Evolutionary conservation across 805 yeast genomes (phyloP).

Genomic region (Saccharomycopsis sp.): DNA sequence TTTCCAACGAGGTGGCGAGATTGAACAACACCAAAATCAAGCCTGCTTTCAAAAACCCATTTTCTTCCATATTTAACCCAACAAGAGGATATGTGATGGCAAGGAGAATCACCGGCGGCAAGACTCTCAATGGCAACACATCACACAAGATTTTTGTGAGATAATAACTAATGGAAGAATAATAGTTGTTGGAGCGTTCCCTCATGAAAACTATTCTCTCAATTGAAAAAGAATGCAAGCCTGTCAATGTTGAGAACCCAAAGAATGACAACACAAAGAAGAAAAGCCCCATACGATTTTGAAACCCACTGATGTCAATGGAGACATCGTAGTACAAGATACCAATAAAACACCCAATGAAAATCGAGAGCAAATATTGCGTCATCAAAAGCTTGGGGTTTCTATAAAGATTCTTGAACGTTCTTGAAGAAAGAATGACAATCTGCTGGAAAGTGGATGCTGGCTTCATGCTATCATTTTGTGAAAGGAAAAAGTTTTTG

Average conservation of each 20-base stretch:
- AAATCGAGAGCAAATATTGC: constrained; percentile 68
- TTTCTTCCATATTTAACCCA: constrained; percentile 72
- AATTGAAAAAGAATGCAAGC: constrained; percentile 77
- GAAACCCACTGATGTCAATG: constrained; percentile 93
- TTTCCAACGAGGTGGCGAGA: constrained; percentile 74
- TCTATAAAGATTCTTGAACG: constrained; percentile 86
- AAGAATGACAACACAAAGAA: constrained; percentile 85
- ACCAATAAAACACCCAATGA: constrained; percentile 81
- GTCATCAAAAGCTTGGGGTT: constrained; percentile 84
- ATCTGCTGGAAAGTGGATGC: constrained; percentile 63
- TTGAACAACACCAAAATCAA: constrained; percentile 73
- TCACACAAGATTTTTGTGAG: constrained; percentile 82
- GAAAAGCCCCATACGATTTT: constrained; percentile 87
- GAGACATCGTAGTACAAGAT: constrained; percentile 71
- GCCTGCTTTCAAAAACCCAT: constrained; percentile 63
- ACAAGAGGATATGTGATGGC: constrained; percentile 83
- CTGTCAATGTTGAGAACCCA: constrained; percentile 90
- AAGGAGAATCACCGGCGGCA: constrained; percentile 83
- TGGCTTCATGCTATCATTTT: constrained; percentile 27
- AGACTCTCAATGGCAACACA: constrained; percentile 78
- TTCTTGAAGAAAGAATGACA: constrained; percentile 67
- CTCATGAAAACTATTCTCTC: constrained; percentile 86
- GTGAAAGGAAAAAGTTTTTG: constrained; percentile 5
- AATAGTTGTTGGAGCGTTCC: constrained; percentile 91
- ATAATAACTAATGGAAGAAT: constrained; percentile 80